Percentiles rank a stretch among this genome's conserved stretches.
Conservation (phyloP, 2,329 filamentous ascomycete genomes). For the Cordyceps sp. region DNA sequence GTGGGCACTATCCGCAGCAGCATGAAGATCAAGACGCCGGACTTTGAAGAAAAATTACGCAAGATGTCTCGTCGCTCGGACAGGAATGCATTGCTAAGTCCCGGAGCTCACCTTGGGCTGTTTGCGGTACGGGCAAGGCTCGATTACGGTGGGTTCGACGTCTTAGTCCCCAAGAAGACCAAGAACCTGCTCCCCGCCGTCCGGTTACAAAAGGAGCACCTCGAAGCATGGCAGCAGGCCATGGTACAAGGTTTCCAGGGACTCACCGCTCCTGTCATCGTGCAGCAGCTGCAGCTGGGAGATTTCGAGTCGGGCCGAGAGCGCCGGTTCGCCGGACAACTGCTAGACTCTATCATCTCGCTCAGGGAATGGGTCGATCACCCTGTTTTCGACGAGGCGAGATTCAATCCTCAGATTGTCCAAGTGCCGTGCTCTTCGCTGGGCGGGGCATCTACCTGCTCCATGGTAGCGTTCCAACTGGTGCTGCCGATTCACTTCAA, state of each 20-base stretch:
- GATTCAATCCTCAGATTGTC: slow-evolving; percentile 24
- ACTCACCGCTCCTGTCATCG: slow-evolving; percentile 18
- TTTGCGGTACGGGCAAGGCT: slow-evolving; percentile 39
- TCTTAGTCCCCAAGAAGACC: slow-evolving; percentile 39
- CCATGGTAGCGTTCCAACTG: slow-evolving; percentile 37
- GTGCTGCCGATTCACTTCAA: slow-evolving; percentile 45
- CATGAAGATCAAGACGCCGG: slow-evolving; percentile 53
- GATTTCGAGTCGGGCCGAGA: not conserved
- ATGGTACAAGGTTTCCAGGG: slow-evolving; percentile 34
- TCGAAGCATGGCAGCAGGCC: slow-evolving; percentile 37
- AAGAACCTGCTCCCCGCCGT: slow-evolving; percentile 45
- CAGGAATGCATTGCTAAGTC: slow-evolving; percentile 25
- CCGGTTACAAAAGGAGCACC: slow-evolving; percentile 30
- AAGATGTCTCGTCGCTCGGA: slow-evolving; percentile 46
- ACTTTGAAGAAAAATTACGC: slow-evolving; percentile 42
- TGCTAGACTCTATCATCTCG: slow-evolving; percentile 24
- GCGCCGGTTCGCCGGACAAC: slow-evolving; percentile 23
- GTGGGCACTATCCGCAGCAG: slow-evolving; percentile 51
- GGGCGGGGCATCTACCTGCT: slow-evolving; percentile 2
- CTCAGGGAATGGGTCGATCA: slow-evolving; percentile 26
- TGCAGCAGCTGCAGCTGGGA: slow-evolving; percentile 19
- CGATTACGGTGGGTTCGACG: slow-evolving; percentile 40
- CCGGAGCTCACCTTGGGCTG: slow-evolving; percentile 39
- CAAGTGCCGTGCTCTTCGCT: slow-evolving; percentile 20
- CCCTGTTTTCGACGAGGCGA: slow-evolving; percentile 26